These are phyloP conservation scores for Diutina pseudorugosa DNA, from an alignment of 1,139 yeast species.

Conservation along the genomic window DNA sequence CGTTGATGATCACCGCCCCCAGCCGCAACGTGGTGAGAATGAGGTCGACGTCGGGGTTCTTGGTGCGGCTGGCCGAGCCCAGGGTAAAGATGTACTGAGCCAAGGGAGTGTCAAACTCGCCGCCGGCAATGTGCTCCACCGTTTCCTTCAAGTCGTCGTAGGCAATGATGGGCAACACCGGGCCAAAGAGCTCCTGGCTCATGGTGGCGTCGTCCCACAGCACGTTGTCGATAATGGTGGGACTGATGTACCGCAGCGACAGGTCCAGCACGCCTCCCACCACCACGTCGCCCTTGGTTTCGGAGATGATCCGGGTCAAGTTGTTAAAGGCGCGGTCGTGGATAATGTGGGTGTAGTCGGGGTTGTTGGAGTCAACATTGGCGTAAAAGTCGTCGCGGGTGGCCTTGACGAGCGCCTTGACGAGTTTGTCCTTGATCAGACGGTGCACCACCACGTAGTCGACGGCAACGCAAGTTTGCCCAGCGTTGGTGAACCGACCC, in stretches of 20 bases:
- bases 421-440: slow-evolving; percentile 32
- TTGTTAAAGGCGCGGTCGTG: slow-evolving; percentile 47
- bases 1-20: slow-evolving; percentile 67
- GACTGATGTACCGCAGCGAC: slow-evolving; percentile 45
- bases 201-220: slow-evolving; percentile 57
- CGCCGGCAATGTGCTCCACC: slow-evolving; percentile 30
- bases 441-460: slow-evolving; percentile 68
- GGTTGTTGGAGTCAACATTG: slow-evolving; percentile 16
- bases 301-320: slow-evolving; percentile 30
- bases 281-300: slow-evolving; percentile 47
- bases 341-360: slow-evolving; percentile 48
- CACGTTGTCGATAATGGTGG: slow-evolving; percentile 61
- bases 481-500: slow-evolving; percentile 72
- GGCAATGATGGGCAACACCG: slow-evolving; percentile 63
- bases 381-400: slow-evolving; percentile 35
- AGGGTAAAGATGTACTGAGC: slow-evolving; percentile 69
- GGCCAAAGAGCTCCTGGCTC: slow-evolving; percentile 77
- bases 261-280: slow-evolving; percentile 41
- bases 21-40: slow-evolving; percentile 50
- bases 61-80: slow-evolving; percentile 19
- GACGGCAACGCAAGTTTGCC: slow-evolving; percentile 85
- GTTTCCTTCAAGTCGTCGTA: slow-evolving; percentile 40
- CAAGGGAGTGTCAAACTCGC: slow-evolving; percentile 70
- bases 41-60: slow-evolving; percentile 36
- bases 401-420: slow-evolving; percentile 29